Conservation (phyloP, 2,329 filamentous ascomycete genomes). For the Penicillium sp. region DNA sequence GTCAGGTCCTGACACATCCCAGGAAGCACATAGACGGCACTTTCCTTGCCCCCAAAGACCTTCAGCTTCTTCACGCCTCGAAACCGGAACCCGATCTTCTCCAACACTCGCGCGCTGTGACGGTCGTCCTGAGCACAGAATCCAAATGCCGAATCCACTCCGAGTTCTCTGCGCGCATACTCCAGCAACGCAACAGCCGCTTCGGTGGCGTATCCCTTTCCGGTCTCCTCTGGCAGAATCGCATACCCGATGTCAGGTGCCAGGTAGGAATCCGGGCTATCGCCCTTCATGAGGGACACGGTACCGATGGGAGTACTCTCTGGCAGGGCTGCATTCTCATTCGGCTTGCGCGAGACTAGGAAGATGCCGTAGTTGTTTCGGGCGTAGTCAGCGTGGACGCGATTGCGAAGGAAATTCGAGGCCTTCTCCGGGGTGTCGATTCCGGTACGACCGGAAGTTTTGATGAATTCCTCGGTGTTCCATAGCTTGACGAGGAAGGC, state of each 20-base stretch:
- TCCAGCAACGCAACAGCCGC: background rate
- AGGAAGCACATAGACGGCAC: constrained; percentile 1
- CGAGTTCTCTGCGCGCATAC: background rate
- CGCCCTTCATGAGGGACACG: background rate
- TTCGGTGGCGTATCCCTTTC: constrained; percentile 3
- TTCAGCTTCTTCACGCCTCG: background rate
- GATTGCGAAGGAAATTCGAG: background rate
- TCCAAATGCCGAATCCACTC: background rate
- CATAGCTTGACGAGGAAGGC: constrained; percentile 1
- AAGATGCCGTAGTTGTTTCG: constrained; percentile 1
- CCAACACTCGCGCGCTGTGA: background rate
- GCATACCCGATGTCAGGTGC: background rate
- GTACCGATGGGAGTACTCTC: background rate
- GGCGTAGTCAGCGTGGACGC: constrained; percentile 1
- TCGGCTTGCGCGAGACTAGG: background rate
- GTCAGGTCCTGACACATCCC: background rate
- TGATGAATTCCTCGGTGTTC: constrained; percentile 2
- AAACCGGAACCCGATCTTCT: constrained; percentile 1
- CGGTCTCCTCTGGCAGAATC: background rate
- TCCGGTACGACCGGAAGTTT: background rate
- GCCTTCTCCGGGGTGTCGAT: background rate
- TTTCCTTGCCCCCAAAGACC: background rate
- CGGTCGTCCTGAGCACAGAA: background rate
- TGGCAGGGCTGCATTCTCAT: background rate
- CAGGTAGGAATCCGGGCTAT: background rate